Base-by-base conservation (phyloP, 1,284 basidiomycete genomes). In the Apiotrichum sp. region DNA sequence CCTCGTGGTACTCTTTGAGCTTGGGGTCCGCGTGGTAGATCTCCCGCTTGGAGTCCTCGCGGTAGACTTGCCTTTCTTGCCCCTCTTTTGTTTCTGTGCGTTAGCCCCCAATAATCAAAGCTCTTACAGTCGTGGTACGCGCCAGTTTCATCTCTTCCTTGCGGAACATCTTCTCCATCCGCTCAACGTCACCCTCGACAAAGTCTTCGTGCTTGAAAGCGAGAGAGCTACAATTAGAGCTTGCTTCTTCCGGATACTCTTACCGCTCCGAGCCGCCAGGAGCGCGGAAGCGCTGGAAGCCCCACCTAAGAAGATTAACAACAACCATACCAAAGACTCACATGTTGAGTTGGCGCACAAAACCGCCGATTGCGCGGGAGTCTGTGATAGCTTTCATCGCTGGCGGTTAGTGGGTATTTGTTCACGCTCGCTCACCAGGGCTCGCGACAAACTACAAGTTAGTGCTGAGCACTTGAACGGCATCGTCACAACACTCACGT, bases 341-440 rank as follows among this genome's bases (percentile, higher is more conserved):
- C 59, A 61, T 61, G 52, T 61, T 39, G 11, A 61, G 56, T 40
- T 61, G 59, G 42, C 59, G 59, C 41, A 51, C 48, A 41, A 61
- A 61, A 22, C 59, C 56, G 7, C 56, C 51, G 11, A 58, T 46
- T 22, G 53, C 49, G 29, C 48, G 52, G 7, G 59, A 54, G 33
- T 56, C 51, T 9, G 59, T 58, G 49, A 58, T 56, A 11, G 46
- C 51, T n/a, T 35, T 50, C 59, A 61, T 61, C 4, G 56, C 59
- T 61, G 38, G 11, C 7, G 3, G 16, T 55, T 13, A 53, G 52
- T 10, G 6, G 13, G 14, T 34, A n/a, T 29, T 9, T 13, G 13
- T 10, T 31, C 4, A 47, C 36, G 9, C 40, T 56, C 59, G 56
- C 4, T 48, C 34, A 46, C 59, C 59, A 2, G 44, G 32, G 45